These are phyloP conservation scores for Colletotrichum coccodes DNA, from an alignment of 2,329 filamentous ascomycete species.

Conservation along the genomic window DNA sequence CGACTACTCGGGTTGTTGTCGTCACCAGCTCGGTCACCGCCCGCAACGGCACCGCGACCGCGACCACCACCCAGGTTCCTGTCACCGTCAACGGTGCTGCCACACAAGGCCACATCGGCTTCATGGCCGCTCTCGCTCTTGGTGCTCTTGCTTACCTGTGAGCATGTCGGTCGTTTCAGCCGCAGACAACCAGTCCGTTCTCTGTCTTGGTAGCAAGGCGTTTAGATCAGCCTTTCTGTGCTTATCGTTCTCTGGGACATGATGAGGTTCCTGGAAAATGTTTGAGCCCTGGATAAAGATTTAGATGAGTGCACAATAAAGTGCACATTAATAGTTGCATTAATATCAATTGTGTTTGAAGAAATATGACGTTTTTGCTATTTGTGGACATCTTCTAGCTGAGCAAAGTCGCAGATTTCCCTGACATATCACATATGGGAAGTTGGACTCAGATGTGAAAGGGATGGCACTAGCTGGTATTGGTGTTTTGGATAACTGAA, in stretches of 20 bases:
- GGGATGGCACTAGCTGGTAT: too few species aligned
- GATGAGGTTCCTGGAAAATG: too few species aligned
- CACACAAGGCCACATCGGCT: slow-evolving; percentile 9
- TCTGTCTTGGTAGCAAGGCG: neutral
- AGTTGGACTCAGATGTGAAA: too few species aligned
- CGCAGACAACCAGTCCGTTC: neutral
- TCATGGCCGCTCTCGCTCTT: slow-evolving; percentile 18
- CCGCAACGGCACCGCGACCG: slow-evolving; percentile 4
- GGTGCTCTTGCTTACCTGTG: slow-evolving; percentile 22
- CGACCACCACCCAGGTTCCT: slow-evolving; percentile 4
- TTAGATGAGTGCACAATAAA: neutral
- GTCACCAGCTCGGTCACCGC: slow-evolving; percentile 17
- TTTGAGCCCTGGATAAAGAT: too few species aligned
- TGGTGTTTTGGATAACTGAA: too few species aligned
- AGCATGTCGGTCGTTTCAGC: neutral
- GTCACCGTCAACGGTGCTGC: slow-evolving; percentile 20
- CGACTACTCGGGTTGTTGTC: slow-evolving; percentile 1
- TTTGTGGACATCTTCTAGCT: too few species aligned
- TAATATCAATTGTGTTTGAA: too few species aligned
- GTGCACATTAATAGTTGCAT: neutral
- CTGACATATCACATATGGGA: too few species aligned
- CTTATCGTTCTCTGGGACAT: too few species aligned
- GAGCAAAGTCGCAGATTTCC: too few species aligned
- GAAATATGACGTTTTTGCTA: too few species aligned
- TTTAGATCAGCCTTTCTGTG: too few species aligned